Conservation (phyloP, 1,284 basidiomycete genomes). For the Waitea zeae region DNA sequence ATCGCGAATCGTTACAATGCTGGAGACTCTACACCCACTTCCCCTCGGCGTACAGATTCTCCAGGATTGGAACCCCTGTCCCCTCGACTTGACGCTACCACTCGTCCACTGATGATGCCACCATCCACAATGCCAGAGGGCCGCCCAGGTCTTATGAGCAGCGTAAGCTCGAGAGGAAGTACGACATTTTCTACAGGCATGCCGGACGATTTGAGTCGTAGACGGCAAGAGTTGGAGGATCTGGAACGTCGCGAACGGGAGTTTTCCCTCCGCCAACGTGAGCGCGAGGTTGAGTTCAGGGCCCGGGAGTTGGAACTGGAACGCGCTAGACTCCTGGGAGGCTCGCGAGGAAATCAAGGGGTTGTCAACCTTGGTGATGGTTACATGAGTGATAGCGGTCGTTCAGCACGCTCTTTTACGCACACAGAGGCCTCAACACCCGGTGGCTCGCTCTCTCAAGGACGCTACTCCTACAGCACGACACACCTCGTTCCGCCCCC, state of each 20-base stretch:
- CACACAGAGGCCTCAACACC: conserved; percentile 7
- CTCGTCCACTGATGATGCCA: too few relatives aligned
- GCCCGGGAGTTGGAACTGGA: conserved; percentile 22
- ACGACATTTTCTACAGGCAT: too few relatives aligned
- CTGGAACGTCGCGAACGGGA: conserved; percentile 35
- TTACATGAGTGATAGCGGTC: conserved; percentile 5
- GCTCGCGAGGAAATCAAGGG: conserved; percentile 8
- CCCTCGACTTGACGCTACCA: too few relatives aligned
- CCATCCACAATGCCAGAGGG: too few relatives aligned
- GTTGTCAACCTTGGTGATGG: conserved; percentile 13
- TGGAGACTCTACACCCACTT: too few relatives aligned
- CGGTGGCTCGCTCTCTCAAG: conserved; percentile 7
- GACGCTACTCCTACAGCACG: conserved; percentile 23
- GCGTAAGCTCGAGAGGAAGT: too few relatives aligned
- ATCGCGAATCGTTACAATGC: conserved; percentile 52
- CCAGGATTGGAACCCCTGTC: neutral
- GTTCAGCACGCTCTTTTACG: conserved; percentile 6
- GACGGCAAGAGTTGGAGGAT: conserved; percentile 32
- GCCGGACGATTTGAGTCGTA: too few relatives aligned
- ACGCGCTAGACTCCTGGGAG: conserved; percentile 10
- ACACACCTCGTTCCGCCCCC: conserved; percentile 24
- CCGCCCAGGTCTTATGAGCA: too few relatives aligned
- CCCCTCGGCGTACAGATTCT: conserved; percentile 2
- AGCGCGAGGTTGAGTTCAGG: conserved; percentile 37
- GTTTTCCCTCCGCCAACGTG: conserved; percentile 32